A percentile compares a stretch with the other conserved stretches of the same genome.
Conservation (phyloP, 169 alveolate species). For the Babesia ovata region DNA sequence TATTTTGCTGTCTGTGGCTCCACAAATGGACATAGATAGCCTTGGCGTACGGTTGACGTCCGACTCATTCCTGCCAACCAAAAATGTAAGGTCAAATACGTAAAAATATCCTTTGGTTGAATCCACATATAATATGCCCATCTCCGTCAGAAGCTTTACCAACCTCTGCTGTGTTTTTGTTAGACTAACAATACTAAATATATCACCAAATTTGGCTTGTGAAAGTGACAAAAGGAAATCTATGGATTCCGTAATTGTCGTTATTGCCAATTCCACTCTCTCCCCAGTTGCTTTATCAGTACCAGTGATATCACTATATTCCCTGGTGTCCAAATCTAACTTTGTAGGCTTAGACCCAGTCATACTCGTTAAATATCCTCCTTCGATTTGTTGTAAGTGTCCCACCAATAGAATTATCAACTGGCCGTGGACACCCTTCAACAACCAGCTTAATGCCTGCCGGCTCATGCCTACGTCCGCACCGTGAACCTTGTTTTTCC, state of each 20-base stretch:
- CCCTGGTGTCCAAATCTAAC: constrained; percentile 1
- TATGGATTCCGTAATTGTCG: constrained; percentile 70
- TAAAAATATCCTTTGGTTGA: constrained; percentile 48
- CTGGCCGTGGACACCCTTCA: constrained; percentile 79
- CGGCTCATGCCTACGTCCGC: constrained; percentile 69
- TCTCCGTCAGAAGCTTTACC: constrained; percentile 70
- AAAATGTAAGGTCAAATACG: constrained; percentile 65
- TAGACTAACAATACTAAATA: constrained; percentile 58
- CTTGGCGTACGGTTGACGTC: constrained; percentile 3
- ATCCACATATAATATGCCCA: constrained; percentile 73
- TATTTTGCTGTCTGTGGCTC: constrained; percentile 60
- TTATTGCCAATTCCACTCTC: constrained; percentile 46
- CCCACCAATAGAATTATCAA: constrained; percentile 76
- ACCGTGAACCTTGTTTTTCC: constrained; percentile 17
- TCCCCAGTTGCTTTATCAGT: constrained; percentile 48
- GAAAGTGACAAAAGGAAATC: constrained; percentile 72
- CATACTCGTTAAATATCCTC: constrained; percentile 39
- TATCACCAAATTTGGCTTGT: constrained; percentile 78
- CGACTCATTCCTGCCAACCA: constrained; percentile 37
- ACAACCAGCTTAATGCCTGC: constrained; percentile 82
- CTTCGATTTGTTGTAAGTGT: constrained; percentile 72
- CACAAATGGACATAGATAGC: constrained; percentile 33
- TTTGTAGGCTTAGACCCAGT: neutral
- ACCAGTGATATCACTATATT: neutral
- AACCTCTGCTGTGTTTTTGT: constrained; percentile 80